These are phyloP conservation scores for Rhizoclosmatium sp. DNA, from an alignment of 192 early-diverging fungal genomes.

Conservation along the genomic window DNA sequence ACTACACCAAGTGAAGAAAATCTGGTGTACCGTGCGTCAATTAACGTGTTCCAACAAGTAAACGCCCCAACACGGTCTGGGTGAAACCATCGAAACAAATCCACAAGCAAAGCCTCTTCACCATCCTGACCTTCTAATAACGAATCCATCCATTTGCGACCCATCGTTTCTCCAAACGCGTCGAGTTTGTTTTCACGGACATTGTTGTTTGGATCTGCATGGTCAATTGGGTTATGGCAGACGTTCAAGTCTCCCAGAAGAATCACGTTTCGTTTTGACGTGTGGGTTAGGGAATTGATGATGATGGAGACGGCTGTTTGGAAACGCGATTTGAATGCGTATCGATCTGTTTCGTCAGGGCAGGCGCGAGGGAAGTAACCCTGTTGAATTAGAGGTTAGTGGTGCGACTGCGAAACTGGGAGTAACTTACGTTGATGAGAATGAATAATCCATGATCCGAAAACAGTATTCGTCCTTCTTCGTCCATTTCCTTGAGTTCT, in stretches of 20 bases:
- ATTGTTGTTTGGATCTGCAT: conserved; percentile 71
- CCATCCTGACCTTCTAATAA: conserved; percentile 48
- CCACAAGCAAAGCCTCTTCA: conserved; percentile 62
- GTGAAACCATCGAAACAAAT: conserved; percentile 71
- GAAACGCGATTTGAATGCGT: conserved; percentile 42
- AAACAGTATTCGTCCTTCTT: conserved; percentile 75
- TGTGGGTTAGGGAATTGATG: conserved; percentile 11
- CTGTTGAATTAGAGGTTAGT: not conserved
- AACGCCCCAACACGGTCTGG: conserved; percentile 57
- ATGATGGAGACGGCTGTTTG: conserved; percentile 32
- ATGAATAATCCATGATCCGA: conserved; percentile 80
- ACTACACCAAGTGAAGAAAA: not conserved
- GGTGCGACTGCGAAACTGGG: not conserved
- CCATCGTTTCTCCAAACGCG: conserved; percentile 63
- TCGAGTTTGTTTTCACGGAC: conserved; percentile 60
- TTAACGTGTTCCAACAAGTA: conserved; percentile 78
- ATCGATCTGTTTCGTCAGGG: conserved; percentile 15
- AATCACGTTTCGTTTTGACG: conserved; percentile 35
- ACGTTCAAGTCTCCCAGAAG: conserved; percentile 64
- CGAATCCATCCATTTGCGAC: conserved; percentile 71
- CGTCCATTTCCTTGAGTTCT: conserved; percentile 64
- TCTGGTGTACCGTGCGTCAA: conserved; percentile 65
- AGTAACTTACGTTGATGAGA: conserved; percentile 65
- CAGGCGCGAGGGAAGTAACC: conserved; percentile 39
- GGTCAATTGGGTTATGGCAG: conserved; percentile 69